Base-by-base conservation (phyloP, 23 red algal genomes). In the Gracilaria caudata region DNA sequence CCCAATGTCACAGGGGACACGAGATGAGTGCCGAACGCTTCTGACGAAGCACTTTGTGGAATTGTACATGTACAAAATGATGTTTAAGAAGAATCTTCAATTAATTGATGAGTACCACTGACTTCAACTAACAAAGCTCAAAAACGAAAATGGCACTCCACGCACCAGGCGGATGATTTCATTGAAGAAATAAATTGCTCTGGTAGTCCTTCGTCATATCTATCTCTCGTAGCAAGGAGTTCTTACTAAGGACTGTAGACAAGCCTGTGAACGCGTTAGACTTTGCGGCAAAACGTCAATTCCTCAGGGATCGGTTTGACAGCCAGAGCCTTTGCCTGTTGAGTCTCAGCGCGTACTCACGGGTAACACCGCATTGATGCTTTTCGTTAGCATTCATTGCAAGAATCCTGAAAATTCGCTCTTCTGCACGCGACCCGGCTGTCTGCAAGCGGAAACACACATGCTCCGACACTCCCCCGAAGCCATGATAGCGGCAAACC, bases 391-490 rank as follows among this genome's bases (percentile, higher is more conserved):
- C n/a, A n/a, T n/a, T 60, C 57, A 60, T 37, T 30, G 3, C 61
- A 66, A 16, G 61, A 36, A 66, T 28, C 70, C 70, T 3, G 70
- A 75, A 49, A 75, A 75, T 16, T 75, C 70, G 40, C 70, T 75
- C 19, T 75, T 75, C n/a, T 16, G 40, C 25, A 75, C 70, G 6
- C 70, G 70, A 16, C 23, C 70, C 34, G 70, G 70, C 26, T 75
- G 70, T 29, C 70, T 43, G 25, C 70, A 75, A 17, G 70, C 70
- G 13, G 70, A 75, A 47, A 47, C n/a, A 47, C 70, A 75, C 70
- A 75, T 75, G 21, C 35, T 47, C 21, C 40, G 70, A 25, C 70
- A 75, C 19, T 75, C 70, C 12, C 70, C 40, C 37, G n/a, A 24
- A 3, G 39, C 25, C 43, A 49, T 75, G 9, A 75, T 49, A 36